phyloP scores from a whole-genome alignment of 2,329 filamentous ascomycete genomes.

The Penicillium italicum region DNA sequence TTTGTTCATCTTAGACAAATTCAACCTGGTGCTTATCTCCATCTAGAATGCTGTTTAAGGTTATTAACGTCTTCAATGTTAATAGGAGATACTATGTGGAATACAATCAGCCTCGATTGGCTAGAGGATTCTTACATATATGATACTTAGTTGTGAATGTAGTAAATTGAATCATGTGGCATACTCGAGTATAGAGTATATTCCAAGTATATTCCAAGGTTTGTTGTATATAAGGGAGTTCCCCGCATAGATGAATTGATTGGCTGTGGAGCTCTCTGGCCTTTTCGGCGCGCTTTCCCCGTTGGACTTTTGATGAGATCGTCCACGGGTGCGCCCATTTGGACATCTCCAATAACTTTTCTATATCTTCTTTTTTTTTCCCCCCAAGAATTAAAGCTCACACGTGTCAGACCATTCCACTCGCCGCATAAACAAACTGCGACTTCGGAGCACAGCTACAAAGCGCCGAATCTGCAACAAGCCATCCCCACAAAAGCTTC shows the following conservation, averaged over 20 bases:
- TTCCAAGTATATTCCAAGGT: too few relatives aligned
- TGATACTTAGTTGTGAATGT: not conserved
- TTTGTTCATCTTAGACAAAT: not conserved
- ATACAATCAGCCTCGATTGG: too few relatives aligned
- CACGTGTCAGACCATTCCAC: not conserved
- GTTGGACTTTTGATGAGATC: not conserved
- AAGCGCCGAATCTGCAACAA: not conserved
- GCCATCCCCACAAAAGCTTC: not conserved
- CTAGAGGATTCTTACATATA: not conserved
- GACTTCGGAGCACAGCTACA: not conserved
- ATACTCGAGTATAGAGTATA: too few relatives aligned
- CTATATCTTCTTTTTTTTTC: not conserved
- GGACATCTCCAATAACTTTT: not conserved
- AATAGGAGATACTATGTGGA: not conserved
- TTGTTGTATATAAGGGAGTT: too few relatives aligned
- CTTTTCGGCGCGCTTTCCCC: slow-evolving; percentile 7
- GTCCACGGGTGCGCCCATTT: not conserved
- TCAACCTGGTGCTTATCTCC: not conserved
- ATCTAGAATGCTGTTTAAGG: not conserved
- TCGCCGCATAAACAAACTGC: not conserved
- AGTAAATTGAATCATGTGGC: too few relatives aligned
- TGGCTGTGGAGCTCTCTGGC: slow-evolving; percentile 12
- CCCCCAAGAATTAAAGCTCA: not conserved
- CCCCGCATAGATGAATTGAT: slow-evolving; percentile 14
- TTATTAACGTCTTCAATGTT: not conserved